Conservation (phyloP, 1,284 basidiomycete species). For the Hortiboletus rubellus region DNA sequence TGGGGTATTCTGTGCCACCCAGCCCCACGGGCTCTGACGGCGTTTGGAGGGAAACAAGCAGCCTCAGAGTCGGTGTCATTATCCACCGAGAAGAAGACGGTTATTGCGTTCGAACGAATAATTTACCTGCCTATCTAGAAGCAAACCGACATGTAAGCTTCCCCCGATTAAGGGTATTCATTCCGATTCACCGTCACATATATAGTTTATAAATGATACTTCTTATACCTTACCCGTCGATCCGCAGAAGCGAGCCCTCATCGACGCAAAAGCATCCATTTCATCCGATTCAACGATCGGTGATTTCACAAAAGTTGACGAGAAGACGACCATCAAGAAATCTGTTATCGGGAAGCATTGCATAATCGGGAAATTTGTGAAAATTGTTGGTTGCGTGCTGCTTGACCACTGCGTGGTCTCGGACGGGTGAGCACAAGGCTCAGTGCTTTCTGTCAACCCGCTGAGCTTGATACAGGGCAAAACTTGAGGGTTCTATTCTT, state of each 20-base stretch:
- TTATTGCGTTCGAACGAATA: slow-evolving; percentile 79
- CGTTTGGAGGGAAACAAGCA: slow-evolving; percentile 38
- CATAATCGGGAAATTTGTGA: slow-evolving; percentile 83
- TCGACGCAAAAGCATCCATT: slow-evolving; percentile 81
- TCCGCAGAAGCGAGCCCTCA: slow-evolving; percentile 59
- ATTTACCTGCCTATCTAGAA: slow-evolving; percentile 80
- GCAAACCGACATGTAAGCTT: slow-evolving; percentile 70
- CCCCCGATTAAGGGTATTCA: not conserved
- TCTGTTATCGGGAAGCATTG: slow-evolving; percentile 89
- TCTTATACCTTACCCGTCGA: slow-evolving; percentile 58
- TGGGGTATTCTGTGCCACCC: slow-evolving; percentile 37
- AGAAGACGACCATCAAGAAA: slow-evolving; percentile 85
- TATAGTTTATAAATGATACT: slow-evolving; percentile 52
- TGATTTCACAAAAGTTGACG: slow-evolving; percentile 78
- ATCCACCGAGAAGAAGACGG: slow-evolving; percentile 58
- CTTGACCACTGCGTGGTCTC: slow-evolving; percentile 89
- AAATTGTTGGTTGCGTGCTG: slow-evolving; percentile 84
- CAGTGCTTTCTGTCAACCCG: not conserved
- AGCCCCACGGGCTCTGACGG: slow-evolving; percentile 50
- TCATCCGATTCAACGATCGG: slow-evolving; percentile 85
- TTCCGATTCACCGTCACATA: slow-evolving; percentile 1
- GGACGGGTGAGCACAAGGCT: slow-evolving; percentile 65
- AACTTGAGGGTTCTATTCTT: slow-evolving; percentile 87
- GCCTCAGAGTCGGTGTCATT: slow-evolving; percentile 60
- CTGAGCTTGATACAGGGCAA: slow-evolving; percentile 56